Evolutionary conservation across 345 rosid genomes (phyloP), one percentile per base, ranked within the genome.

Genomic region (Eucalyptus cloeziana): DNA sequence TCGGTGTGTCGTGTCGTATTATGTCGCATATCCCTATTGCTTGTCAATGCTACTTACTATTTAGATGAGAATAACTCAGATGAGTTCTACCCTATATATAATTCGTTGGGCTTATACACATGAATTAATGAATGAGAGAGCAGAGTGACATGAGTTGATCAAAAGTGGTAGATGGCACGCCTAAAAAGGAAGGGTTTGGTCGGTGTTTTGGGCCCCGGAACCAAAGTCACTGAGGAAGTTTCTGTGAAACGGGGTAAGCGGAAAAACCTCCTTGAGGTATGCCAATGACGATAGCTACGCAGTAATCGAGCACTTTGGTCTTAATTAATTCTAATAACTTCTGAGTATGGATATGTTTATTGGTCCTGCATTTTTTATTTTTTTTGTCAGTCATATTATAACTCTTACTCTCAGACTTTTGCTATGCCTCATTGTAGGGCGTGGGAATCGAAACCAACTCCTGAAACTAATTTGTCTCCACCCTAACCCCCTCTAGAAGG

Each of bases 1-100:
- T 52, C 0, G 0, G 4, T 2, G 4, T 52, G 56, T 52, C 1
- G 1, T 7, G 2, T 52, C 24, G 1, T 3, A 52, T 52, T 19
- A 52, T 19, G 4, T 19, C 0, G 10, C 4, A 0, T 52, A 4
- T 52, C 24, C 10, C 58, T 52, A 52, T 52, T 52, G 58, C 2
- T 52, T 52, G 10, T 52, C 10, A 0, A 3, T 52, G 5, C 25
- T 52, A 21, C 10, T 52, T 52, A 52, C 25, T 52, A 21, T 5
- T 52, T 52, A 52, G 58, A 52, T 21, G 58, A 52, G 7, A 25
- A 30, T 60, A 60, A 60, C 15, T 60, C 15, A 56, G 2, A 56
- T 56, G 62, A 56, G 62, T 56, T 56, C 62, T 3, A 1, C 62
- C 1, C 62, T 25, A 24, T 24, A 24, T 9, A 10, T 56, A 56